phyloP scores from a whole-genome alignment of 352 stramenopile species.

The Globisporangium canariense region DNA sequence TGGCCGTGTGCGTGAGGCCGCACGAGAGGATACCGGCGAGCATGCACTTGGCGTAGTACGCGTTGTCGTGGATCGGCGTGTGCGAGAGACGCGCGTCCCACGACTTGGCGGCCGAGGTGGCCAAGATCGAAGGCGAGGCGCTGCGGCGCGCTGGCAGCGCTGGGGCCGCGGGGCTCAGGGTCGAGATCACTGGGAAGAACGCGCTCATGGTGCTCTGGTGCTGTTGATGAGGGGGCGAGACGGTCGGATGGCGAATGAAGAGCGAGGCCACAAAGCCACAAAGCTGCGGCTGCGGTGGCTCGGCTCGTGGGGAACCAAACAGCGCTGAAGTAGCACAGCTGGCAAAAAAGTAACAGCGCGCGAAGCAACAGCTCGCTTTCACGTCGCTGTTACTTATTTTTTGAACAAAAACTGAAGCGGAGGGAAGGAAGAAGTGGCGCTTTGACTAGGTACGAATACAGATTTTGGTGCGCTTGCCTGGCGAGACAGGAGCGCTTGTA shows the following conservation, averaged over 20 bases:
- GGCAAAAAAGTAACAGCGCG: neutral
- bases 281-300: slow-evolving; percentile 19
- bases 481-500: no score
- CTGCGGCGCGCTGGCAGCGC: slow-evolving; percentile 36
- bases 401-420: slow-evolving; percentile 8
- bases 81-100: slow-evolving; percentile 84
- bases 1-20: slow-evolving; percentile 91
- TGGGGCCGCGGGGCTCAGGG: slow-evolving; percentile 54
- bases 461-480: neutral
- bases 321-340: slow-evolving; percentile 9
- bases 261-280: neutral
- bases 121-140: slow-evolving; percentile 40
- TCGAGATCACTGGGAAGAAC: slow-evolving; percentile 78
- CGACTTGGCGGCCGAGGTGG: slow-evolving; percentile 67
- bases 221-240: slow-evolving; percentile 30
- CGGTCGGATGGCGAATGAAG: slow-evolving; percentile 68
- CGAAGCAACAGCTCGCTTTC: slow-evolving; percentile 9
- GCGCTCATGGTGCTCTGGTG: slow-evolving; percentile 44
- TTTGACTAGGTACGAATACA: neutral
- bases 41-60: slow-evolving; percentile 95
- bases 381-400: no score
- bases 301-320: neutral
- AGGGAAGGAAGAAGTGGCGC: neutral
- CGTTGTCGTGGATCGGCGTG: slow-evolving; percentile 79
- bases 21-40: slow-evolving; percentile 91